A percentile compares a stretch with the other conserved stretches of the same genome.
Conservation (phyloP, 2,329 filamentous ascomycete genomes). For the Fusarium nygamai region DNA sequence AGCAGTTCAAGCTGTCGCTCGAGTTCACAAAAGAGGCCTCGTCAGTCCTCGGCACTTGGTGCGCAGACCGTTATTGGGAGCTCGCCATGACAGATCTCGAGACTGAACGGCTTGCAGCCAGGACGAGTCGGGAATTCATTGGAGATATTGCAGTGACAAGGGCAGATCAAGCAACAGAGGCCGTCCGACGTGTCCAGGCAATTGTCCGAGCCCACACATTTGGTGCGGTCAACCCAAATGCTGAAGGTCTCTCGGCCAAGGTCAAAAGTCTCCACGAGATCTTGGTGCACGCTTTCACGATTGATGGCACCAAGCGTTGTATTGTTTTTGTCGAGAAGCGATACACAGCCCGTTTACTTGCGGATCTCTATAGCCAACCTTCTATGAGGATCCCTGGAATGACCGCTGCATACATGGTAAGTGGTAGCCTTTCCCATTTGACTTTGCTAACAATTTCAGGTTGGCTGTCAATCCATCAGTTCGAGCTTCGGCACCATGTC, state of each 20-base stretch:
- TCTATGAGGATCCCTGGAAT: constrained; percentile 68
- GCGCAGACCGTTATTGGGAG: constrained; percentile 83
- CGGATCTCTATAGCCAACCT: constrained; percentile 70
- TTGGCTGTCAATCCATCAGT: constrained; percentile 44
- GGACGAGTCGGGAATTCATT: constrained; percentile 55
- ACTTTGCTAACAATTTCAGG: constrained; percentile 32
- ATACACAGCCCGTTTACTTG: constrained; percentile 78
- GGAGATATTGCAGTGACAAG: constrained; percentile 24
- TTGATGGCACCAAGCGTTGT: constrained; percentile 64
- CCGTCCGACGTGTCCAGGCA: constrained; percentile 67
- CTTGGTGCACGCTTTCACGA: constrained; percentile 71
- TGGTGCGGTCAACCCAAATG: constrained; percentile 42
- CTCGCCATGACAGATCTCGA: constrained; percentile 73
- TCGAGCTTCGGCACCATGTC: constrained; percentile 70
- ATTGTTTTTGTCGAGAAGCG: constrained; percentile 89
- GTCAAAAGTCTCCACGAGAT: constrained; percentile 70
- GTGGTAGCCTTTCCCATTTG: constrained; percentile 5
- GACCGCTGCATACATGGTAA: constrained; percentile 70
- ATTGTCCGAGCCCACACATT: constrained; percentile 65
- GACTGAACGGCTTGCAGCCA: constrained; percentile 67
- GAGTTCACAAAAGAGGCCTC: constrained; percentile 67
- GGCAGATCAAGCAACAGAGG: constrained; percentile 60
- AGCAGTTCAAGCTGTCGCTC: constrained; percentile 66
- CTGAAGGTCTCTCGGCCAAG: constrained; percentile 73
- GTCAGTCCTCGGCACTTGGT: constrained; percentile 81